Conservation (phyloP, 345 rosid genomes). For the Hevea brasiliensis region DNA sequence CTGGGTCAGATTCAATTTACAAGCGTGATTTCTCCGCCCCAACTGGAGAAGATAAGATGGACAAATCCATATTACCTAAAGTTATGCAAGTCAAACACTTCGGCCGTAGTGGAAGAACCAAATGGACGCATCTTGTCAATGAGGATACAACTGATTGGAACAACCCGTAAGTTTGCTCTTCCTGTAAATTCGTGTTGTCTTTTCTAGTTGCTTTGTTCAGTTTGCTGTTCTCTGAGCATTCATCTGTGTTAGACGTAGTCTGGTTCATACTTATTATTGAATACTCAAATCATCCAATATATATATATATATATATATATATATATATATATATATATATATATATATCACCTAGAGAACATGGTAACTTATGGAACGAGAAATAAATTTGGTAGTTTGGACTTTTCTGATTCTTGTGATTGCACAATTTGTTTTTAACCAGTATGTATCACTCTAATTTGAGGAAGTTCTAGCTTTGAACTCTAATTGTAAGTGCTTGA, state of each 20-base stretch:
- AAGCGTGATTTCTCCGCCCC: slow-evolving; percentile 70
- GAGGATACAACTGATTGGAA: slow-evolving; percentile 86
- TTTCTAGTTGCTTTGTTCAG: no score
- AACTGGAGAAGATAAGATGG: slow-evolving; percentile 81
- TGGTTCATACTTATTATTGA: no score
- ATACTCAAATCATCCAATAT: no score
- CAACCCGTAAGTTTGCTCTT: slow-evolving; percentile 58
- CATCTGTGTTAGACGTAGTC: no score
- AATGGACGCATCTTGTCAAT: slow-evolving; percentile 84
- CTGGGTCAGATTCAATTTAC: slow-evolving; percentile 43
- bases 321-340: no score
- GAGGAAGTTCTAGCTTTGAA: not conserved
- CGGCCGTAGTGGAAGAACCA: slow-evolving; percentile 81
- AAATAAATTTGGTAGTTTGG: no score
- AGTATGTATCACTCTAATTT: not conserved
- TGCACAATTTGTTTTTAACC: no score
- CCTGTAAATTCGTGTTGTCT: not conserved
- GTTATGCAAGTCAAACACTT: slow-evolving; percentile 86
- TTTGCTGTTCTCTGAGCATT: no score
- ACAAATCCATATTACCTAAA: slow-evolving; percentile 64
- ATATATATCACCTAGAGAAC: no score
- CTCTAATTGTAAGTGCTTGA: not conserved
- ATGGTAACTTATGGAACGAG: no score
- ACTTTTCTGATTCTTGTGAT: no score
- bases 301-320: no score